Conservation (phyloP, 2,329 filamentous ascomycete genomes). For the Pyrenophora tritici-repentis region DNA sequence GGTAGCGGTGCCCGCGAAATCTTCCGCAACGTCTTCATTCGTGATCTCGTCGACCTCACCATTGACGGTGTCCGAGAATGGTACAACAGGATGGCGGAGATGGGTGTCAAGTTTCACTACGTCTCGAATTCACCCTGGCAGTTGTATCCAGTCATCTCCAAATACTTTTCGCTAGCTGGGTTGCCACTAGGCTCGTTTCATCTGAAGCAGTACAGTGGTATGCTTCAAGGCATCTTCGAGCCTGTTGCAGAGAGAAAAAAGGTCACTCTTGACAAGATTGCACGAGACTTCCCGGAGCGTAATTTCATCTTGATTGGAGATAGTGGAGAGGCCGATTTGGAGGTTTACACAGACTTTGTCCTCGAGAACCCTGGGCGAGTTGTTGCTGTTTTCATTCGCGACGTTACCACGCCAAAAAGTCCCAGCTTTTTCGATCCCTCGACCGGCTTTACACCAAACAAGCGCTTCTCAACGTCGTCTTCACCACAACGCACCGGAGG, state of each 20-base stretch:
- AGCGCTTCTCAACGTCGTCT: slow-evolving; percentile 32
- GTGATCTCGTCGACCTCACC: slow-evolving; percentile 78
- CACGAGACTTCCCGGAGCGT: slow-evolving; percentile 86
- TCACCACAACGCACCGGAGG: slow-evolving; percentile 23
- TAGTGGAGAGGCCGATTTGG: slow-evolving; percentile 93
- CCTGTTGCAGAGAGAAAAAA: slow-evolving; percentile 95
- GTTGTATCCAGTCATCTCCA: slow-evolving; percentile 84
- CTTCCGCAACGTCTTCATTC: slow-evolving; percentile 93
- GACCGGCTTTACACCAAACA: slow-evolving; percentile 44
- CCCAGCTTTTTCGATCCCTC: slow-evolving; percentile 79
- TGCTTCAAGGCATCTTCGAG: slow-evolving; percentile 97
- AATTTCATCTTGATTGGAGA: slow-evolving; percentile 93
- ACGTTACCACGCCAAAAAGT: slow-evolving; percentile 81
- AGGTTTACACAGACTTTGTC: slow-evolving; percentile 95
- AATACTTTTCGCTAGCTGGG: slow-evolving; percentile 79
- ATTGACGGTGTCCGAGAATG: slow-evolving; percentile 88
- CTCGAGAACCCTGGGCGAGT: slow-evolving; percentile 81
- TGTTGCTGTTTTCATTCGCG: slow-evolving; percentile 87
- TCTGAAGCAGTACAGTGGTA: slow-evolving; percentile 93
- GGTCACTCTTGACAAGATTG: slow-evolving; percentile 79
- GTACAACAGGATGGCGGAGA: slow-evolving; percentile 76
- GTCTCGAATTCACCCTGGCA: slow-evolving; percentile 99
- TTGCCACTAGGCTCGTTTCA: slow-evolving; percentile 90
- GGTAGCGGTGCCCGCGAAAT: slow-evolving; percentile 86
- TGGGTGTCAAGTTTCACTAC: slow-evolving; percentile 91